Evolutionary conservation across 2,329 filamentous ascomycete genomes (phyloP), one percentile per base, ranked within the genome.

Genomic region (Volutella citrinella): DNA sequence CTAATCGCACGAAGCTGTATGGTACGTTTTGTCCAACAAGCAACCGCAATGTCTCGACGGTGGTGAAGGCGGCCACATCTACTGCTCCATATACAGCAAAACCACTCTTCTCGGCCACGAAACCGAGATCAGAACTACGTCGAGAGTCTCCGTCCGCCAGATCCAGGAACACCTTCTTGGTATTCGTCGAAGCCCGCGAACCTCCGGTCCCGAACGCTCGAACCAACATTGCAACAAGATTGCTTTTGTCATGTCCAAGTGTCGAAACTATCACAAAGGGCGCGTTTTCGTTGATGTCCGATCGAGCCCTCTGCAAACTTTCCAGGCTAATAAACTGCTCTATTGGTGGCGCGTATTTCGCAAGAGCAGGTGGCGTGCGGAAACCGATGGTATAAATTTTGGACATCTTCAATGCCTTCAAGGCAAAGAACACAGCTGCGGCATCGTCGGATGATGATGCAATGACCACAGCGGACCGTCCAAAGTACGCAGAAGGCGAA

Each of bases 361-460:
- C 77, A n/a, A 89, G 67, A 1, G 76, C 49, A 51, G 74, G 55
- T 43, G 78, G 62, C 42, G 77, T 81, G 52, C 78, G 80, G 65
- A 94, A 93, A 2, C 87, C 87, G 27, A 91, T 85, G 0, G 87
- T 91, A 60, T 90, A 90, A 23, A 94, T 84, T 36, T 87, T 84
- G 21, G 82, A 81, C 32, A 91, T 80, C 33, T 78, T 80, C 18
- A 94, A 72, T 23, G 82, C 85, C 48, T 81, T 81, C 39, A 94
- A 68, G 0, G 87, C 87, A 51, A 87, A 94, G 42, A 94, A 82
- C 3, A 82, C 78, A 1, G 85, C 82, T 3, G 86, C 83, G 5
- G 87, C 87, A 47, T 91, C 85, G 36, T 86, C 80, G 25, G 84
- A 76, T 1, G 76, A 79, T 13, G 77, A 82, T 8, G 85, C 84